Evolutionary conservation across 352 stramenopile genomes (phyloP).

Genomic region (Pythium pectinolyticum): DNA sequence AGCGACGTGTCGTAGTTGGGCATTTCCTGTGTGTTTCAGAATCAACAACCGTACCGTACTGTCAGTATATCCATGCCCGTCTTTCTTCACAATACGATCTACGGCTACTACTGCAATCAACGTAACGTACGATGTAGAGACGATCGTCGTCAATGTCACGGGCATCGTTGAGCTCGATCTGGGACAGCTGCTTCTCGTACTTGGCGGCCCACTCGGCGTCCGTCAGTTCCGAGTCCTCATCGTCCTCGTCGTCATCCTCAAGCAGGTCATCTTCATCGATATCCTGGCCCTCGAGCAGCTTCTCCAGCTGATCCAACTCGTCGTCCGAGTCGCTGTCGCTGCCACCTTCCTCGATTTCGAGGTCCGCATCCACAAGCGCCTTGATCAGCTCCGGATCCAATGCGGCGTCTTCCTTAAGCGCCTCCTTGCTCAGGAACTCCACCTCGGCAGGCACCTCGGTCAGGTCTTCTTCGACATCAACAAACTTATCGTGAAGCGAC

Average conservation of each 20-base stretch:
- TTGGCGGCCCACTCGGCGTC: conserved; percentile 62
- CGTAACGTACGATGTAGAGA: conserved; percentile 55
- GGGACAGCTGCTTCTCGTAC: conserved; percentile 64
- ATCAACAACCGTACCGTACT: neutral
- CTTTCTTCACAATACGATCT: neutral
- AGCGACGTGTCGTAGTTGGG: conserved; percentile 64
- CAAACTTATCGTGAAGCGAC: conserved; percentile 55
- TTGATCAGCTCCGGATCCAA: conserved; percentile 37
- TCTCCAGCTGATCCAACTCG: conserved; percentile 29
- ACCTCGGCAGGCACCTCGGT: conserved; percentile 57
- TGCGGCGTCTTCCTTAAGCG: conserved; percentile 29
- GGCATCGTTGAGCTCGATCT: conserved; percentile 43
- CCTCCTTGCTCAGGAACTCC: conserved; percentile 59
- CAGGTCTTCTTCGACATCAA: conserved; percentile 43
- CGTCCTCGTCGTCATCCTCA: conserved; percentile 39
- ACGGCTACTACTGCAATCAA: neutral
- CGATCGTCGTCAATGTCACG: conserved; percentile 58
- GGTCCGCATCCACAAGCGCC: conserved; percentile 19
- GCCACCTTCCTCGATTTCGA: conserved; percentile 15
- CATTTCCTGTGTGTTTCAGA: conserved; percentile 44
- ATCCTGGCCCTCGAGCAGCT: conserved; percentile 15
- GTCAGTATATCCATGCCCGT: neutral
- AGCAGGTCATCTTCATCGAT: conserved; percentile 23
- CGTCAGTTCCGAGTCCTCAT: conserved; percentile 46
- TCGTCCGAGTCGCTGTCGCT: conserved; percentile 24